Conservation (phyloP, 1,139 yeast genomes). For the Kodamaea ohmeri region DNA sequence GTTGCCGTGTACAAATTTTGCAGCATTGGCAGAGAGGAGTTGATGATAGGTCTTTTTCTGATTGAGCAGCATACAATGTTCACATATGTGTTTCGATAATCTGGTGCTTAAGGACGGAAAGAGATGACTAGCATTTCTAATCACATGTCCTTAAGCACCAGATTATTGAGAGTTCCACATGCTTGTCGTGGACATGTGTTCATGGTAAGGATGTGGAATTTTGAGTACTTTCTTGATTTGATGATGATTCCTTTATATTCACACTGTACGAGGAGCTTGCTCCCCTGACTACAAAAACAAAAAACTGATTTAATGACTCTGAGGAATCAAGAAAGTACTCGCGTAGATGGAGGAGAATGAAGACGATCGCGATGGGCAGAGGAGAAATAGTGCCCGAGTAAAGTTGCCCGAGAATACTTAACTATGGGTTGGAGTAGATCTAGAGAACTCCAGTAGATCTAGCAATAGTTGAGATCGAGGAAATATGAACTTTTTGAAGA, state of each 20-base stretch:
- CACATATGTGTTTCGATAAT: too few species aligned
- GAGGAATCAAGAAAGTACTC: slow-evolving; percentile 31
- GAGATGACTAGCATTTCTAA: too few species aligned
- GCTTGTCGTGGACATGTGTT: background rate
- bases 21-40: slow-evolving; percentile 52
- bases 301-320: slow-evolving; percentile 83
- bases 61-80: slow-evolving; percentile 4
- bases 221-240: slow-evolving; percentile 13
- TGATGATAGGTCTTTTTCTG: slow-evolving; percentile 62
- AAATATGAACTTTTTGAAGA: too few species aligned
- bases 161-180: background rate
- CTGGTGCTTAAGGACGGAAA: too few species aligned
- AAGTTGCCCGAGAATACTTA: too few species aligned
- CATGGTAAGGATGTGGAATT: background rate
- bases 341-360: background rate
- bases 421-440: too few species aligned
- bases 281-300: slow-evolving; percentile 49
- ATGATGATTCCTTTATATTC: slow-evolving; percentile 59
- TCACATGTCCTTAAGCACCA: background rate
- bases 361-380: too few species aligned
- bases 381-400: too few species aligned
- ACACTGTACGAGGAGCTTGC: slow-evolving; percentile 60
- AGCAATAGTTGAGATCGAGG: too few species aligned
- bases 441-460: too few species aligned
- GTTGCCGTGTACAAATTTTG: slow-evolving; percentile 63